phyloP scores from a whole-genome alignment of 176 grass and related monocot species.

The Oryza nivara region DNA sequence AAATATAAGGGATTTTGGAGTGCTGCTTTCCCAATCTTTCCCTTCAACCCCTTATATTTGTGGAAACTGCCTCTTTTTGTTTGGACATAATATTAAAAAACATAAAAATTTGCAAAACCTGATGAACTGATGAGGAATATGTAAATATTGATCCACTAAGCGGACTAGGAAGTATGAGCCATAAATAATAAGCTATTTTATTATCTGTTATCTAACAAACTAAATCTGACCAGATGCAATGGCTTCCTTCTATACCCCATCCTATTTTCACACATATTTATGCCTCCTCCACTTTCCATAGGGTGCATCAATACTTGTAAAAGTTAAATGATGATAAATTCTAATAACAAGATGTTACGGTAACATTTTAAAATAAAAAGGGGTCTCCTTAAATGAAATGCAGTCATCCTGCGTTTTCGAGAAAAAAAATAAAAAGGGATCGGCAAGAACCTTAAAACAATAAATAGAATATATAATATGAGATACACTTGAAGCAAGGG shows the following conservation, averaged over 20 bases:
- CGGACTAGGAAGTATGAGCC: background rate
- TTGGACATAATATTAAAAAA: slow-evolving; percentile 6
- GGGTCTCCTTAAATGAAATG: too few species aligned
- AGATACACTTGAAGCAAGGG: too few species aligned
- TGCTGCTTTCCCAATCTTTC: too few species aligned
- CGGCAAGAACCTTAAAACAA: too few species aligned
- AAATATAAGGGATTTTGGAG: too few species aligned
- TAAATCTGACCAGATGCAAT: background rate
- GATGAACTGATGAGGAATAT: slow-evolving; percentile 1
- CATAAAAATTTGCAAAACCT: background rate
- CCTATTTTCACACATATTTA: slow-evolving; percentile 20
- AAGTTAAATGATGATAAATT: slow-evolving; percentile 10
- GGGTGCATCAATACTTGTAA: background rate
- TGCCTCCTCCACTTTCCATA: slow-evolving; percentile 19
- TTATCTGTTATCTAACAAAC: slow-evolving; percentile 17
- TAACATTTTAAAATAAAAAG: too few species aligned
- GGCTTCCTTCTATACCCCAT: background rate
- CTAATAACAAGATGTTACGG: too few species aligned
- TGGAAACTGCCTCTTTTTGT: background rate
- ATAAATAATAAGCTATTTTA: slow-evolving; percentile 21
- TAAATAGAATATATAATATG: too few species aligned
- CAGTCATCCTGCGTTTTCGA: too few species aligned
- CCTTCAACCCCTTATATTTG: too few species aligned
- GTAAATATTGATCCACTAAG: background rate
- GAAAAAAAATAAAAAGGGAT: too few species aligned